Conservation (phyloP, 2,329 filamentous ascomycete genomes). For the Triangularia verruculosa region DNA sequence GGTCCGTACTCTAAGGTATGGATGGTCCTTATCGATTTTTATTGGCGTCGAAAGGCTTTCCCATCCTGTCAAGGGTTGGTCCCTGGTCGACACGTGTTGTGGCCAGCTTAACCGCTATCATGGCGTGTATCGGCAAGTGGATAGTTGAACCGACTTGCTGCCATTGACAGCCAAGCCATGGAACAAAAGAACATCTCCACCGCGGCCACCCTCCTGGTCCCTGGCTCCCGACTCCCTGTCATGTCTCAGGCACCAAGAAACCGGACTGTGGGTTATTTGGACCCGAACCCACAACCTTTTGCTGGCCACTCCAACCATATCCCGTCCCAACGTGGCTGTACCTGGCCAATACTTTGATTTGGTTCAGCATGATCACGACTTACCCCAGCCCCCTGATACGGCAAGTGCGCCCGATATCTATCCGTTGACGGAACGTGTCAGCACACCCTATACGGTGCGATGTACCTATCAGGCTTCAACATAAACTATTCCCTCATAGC, state of each 20-base stretch:
- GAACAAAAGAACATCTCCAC: neutral
- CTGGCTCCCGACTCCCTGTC: neutral
- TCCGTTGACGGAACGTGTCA: neutral
- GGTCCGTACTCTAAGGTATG: neutral
- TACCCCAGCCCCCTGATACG: neutral
- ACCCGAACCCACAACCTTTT: neutral
- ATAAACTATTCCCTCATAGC: neutral
- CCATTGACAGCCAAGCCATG: neutral
- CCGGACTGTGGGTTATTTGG: neutral
- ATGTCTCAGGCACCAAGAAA: neutral
- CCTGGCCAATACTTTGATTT: neutral
- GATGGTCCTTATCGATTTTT: neutral
- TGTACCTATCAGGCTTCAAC: neutral
- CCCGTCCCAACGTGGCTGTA: neutral
- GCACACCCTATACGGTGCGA: neutral
- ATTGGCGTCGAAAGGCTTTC: neutral
- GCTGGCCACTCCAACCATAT: neutral
- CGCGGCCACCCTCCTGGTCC: neutral
- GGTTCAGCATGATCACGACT: neutral
- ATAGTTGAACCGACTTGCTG: neutral
- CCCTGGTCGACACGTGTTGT: neutral
- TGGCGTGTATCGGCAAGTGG: neutral
- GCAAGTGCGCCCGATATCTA: neutral
- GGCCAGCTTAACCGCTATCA: neutral
- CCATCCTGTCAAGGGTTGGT: neutral